Conservation (phyloP, 208 protist genomes). For the Trichomonas vaginalis region DNA sequence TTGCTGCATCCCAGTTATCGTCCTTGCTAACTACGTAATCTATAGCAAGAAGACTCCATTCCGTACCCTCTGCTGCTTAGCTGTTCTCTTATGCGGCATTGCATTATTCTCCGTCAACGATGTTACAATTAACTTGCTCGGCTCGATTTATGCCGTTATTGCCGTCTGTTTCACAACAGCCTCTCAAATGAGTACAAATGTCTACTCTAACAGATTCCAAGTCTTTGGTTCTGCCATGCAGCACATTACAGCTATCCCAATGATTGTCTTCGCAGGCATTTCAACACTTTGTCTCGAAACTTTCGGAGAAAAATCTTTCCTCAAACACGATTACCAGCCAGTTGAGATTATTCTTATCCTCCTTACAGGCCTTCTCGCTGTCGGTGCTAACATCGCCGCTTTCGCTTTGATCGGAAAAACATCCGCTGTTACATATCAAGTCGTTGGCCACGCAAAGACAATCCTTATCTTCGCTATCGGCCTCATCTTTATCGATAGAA, state of each 20-base stretch:
- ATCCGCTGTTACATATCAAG: slow-evolving; percentile 28
- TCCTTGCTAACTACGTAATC: not conserved
- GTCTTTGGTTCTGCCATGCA: not conserved
- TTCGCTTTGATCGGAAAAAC: slow-evolving; percentile 29
- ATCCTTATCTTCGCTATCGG: slow-evolving; percentile 20
- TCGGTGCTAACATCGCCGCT: slow-evolving; percentile 24
- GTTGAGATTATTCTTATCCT: not conserved
- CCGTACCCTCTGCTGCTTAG: not conserved
- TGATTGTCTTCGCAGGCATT: not conserved
- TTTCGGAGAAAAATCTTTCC: not conserved
- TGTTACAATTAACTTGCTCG: not conserved
- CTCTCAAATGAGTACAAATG: not conserved
- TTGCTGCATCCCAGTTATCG: slow-evolving; percentile 6
- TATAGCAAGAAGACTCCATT: not conserved
- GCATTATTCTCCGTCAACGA: not conserved
- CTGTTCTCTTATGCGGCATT: not conserved
- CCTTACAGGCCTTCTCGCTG: slow-evolving; percentile 18
- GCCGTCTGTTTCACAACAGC: not conserved
- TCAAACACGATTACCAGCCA: not conserved
- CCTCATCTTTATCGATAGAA: not conserved
- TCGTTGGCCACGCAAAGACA: slow-evolving; percentile 29
- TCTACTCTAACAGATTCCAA: not conserved
- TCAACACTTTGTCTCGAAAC: not conserved
- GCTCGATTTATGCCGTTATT: not conserved
- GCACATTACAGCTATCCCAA: not conserved